Conservation (phyloP, 768 basidiomycete genomes). For the Auriculariales sp. region DNA sequence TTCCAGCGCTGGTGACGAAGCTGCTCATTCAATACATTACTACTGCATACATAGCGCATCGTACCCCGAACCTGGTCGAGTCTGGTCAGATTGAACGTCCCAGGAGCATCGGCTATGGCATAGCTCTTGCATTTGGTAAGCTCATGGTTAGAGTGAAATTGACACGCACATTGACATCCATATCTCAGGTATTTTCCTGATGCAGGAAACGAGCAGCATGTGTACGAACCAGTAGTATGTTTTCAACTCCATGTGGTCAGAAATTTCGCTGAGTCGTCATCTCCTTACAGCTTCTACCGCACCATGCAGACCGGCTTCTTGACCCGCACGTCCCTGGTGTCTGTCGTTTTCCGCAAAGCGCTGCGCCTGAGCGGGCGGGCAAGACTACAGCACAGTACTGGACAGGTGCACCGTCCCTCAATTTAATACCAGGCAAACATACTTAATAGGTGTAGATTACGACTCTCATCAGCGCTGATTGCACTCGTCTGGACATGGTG, state of each 20-base stretch:
- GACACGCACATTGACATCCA: background rate
- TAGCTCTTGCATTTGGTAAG: slow-evolving; percentile 42
- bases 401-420: too few species aligned
- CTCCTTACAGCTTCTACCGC: slow-evolving; percentile 6
- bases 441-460: too few species aligned
- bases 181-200: background rate
- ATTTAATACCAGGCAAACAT: too few species aligned
- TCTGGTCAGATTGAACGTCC: too few species aligned
- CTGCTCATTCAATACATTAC: slow-evolving; percentile 43
- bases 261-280: background rate
- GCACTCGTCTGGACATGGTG: slow-evolving; percentile 37
- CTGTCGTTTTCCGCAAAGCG: slow-evolving; percentile 48
- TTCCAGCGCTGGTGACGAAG: slow-evolving; percentile 34
- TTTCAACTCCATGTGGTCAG: background rate
- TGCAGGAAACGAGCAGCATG: slow-evolving; percentile 2
- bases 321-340: slow-evolving; percentile 17
- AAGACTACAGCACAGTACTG: slow-evolving; percentile 44
- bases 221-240: background rate
- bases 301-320: background rate
- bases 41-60: slow-evolving; percentile 27
- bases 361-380: slow-evolving; percentile 49
- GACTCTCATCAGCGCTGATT: slow-evolving; percentile 55
- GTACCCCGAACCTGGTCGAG: too few species aligned
- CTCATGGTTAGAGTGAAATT: slow-evolving; percentile 44
- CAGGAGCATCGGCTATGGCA: slow-evolving; percentile 41